Percentiles rank a stretch among this genome's conserved stretches.
Conservation (phyloP, 352 stramenopile genomes). For the Saprolegnia diclina region DNA sequence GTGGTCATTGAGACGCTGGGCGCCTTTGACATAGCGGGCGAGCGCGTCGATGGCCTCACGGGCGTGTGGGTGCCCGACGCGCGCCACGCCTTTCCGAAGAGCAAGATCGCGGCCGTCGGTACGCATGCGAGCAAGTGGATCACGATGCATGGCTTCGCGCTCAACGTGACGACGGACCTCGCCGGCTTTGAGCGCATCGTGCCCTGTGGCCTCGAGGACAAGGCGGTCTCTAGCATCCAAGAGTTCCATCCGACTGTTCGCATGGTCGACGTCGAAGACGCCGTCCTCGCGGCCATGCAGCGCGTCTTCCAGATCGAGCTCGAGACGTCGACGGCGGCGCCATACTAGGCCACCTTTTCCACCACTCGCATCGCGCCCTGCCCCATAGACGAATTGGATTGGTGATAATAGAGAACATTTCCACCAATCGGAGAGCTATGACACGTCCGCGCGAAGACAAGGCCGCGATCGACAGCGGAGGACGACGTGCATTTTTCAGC, state of each 20-base stretch:
- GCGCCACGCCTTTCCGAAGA: conserved; percentile 43
- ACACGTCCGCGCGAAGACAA: not conserved
- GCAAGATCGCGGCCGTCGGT: conserved; percentile 96
- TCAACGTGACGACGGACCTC: conserved; percentile 95
- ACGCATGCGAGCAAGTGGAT: conserved; percentile 95
- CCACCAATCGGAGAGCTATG: not conserved
- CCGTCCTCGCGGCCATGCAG: conserved; percentile 52
- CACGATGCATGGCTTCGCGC: conserved; percentile 96
- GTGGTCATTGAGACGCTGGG: conserved; percentile 91
- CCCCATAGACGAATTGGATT: too few species aligned
- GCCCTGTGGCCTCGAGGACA: conserved; percentile 94
- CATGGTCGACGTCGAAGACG: conserved; percentile 55
- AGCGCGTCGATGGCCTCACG: conserved; percentile 87
- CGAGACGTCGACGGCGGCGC: conserved; percentile 8
- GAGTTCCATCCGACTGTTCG: conserved; percentile 44
- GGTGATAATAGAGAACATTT: not conserved
- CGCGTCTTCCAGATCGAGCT: conserved; percentile 71
- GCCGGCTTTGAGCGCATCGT: conserved; percentile 93
- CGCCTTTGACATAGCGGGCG: conserved; percentile 79
- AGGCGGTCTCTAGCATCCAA: conserved; percentile 78
- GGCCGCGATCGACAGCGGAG: not conserved
- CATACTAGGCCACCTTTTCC: not conserved
- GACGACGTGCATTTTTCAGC: not conserved
- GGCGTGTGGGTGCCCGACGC: conserved; percentile 94
- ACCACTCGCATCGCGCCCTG: not conserved